Conservation (phyloP, 148 eudicot species). For the Pharnaceum exiguum region DNA sequence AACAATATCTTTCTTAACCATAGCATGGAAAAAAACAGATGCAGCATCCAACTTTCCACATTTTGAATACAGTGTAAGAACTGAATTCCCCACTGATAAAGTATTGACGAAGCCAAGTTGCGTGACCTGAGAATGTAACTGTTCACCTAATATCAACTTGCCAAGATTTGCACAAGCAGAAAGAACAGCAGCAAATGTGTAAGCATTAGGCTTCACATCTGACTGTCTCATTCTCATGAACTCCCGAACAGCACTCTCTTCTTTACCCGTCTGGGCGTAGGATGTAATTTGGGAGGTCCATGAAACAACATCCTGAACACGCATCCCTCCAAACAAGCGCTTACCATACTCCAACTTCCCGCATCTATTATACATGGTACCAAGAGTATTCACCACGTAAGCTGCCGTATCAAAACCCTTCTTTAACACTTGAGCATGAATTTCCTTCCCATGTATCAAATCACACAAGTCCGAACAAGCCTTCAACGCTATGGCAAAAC, state of each 20-base stretch:
- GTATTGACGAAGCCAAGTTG: slow-evolving; percentile 38
- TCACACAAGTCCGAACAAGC: slow-evolving; percentile 65
- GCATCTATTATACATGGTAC: slow-evolving; percentile 80
- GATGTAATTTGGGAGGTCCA: slow-evolving; percentile 75
- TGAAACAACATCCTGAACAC: slow-evolving; percentile 67
- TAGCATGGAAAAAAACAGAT: slow-evolving; percentile 39
- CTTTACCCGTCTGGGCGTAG: slow-evolving; percentile 68
- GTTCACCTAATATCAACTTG: slow-evolving; percentile 51
- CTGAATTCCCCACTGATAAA: slow-evolving; percentile 80
- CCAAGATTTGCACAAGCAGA: slow-evolving; percentile 55
- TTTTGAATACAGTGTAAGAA: slow-evolving; percentile 72
- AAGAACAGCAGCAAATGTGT: slow-evolving; percentile 74
- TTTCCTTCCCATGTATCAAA: slow-evolving; percentile 61
- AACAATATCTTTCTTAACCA: slow-evolving; percentile 58
- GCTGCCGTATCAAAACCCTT: slow-evolving; percentile 50
- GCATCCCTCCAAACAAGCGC: slow-evolving; percentile 62
- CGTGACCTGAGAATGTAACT: slow-evolving; percentile 61
- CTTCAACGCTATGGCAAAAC: slow-evolving; percentile 81
- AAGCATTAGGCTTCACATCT: slow-evolving; percentile 59
- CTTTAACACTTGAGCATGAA: slow-evolving; percentile 64
- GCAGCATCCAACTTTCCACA: slow-evolving; percentile 51
- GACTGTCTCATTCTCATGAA: slow-evolving; percentile 56
- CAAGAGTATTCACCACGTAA: slow-evolving; percentile 71
- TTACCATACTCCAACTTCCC: slow-evolving; percentile 74
- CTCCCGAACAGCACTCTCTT: slow-evolving; percentile 38